Conservation (phyloP, 257 asterid species). For the Primulina huaijiensis region DNA sequence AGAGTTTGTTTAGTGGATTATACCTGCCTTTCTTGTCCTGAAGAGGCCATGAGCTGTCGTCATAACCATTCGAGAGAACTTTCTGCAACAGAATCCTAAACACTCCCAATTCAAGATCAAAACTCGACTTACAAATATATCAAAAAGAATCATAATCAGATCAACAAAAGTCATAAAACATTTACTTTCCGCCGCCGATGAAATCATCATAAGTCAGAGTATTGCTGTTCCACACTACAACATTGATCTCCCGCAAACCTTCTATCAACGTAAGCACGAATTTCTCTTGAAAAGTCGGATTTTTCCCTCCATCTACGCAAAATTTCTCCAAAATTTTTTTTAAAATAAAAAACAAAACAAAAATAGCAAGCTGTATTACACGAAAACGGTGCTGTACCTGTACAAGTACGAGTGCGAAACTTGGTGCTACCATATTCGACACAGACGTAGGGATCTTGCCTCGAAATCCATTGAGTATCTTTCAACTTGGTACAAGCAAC, state of each 20-base stretch:
- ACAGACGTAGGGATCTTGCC: constrained; percentile 96
- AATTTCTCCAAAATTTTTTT: constrained; percentile 17
- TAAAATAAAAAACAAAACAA: not conserved
- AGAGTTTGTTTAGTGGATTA: not conserved
- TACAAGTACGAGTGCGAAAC: constrained; percentile 84
- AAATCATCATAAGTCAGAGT: constrained; percentile 69
- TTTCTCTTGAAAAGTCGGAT: constrained; percentile 95
- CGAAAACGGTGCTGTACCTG: constrained; percentile 41
- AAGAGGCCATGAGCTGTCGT: not conserved
- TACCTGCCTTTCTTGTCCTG: constrained; percentile 1
- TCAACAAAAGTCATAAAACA: not conserved
- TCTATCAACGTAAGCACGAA: constrained; percentile 79
- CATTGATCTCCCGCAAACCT: constrained; percentile 63
- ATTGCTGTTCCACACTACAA: constrained; percentile 88
- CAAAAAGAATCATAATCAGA: not conserved
- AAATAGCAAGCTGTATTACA: not conserved
- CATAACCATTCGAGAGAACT: not conserved
- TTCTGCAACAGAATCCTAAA: not conserved
- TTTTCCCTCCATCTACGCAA: constrained; percentile 79
- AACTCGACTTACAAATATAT: not conserved
- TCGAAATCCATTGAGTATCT: constrained; percentile 86
- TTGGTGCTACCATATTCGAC: constrained; percentile 75
- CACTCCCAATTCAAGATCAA: not conserved
- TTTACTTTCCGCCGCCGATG: constrained; percentile 88
- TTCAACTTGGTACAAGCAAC: constrained; percentile 71